Conservation (phyloP, 768 basidiomycete genomes). For the Trametes punicea region DNA sequence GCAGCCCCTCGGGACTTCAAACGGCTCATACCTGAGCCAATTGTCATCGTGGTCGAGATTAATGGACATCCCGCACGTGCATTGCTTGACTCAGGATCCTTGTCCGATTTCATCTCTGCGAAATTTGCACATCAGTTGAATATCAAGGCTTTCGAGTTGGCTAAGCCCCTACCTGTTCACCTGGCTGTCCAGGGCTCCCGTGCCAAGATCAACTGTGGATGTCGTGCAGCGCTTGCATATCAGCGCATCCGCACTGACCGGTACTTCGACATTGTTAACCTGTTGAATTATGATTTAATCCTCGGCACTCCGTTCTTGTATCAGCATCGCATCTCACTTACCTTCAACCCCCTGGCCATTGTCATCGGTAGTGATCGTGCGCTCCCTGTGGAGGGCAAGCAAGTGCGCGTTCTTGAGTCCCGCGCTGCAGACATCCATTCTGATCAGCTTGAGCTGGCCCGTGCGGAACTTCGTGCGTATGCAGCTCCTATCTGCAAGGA, state of each 20-base stretch:
- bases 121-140: constrained; percentile 29
- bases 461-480: not conserved
- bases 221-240: constrained; percentile 6
- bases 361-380: not conserved
- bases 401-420: not conserved
- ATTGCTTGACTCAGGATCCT: constrained; percentile 27
- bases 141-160: constrained; percentile 4
- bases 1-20: not conserved
- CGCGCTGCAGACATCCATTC: not conserved
- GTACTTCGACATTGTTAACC: constrained; percentile 7
- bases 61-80: constrained; percentile 20
- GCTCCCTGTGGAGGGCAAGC: not conserved
- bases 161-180: constrained; percentile 28
- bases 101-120: constrained; percentile 32
- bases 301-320: constrained; percentile 28
- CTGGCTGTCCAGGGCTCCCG: constrained; percentile 31
- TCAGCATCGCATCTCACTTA: constrained; percentile 3
- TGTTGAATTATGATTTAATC: constrained; percentile 19
- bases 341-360: constrained; percentile 9
- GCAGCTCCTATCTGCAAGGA: not conserved
- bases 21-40: constrained; percentile 1
- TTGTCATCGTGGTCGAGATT: constrained; percentile 9
- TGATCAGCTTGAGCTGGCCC: not conserved
- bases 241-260: not conserved
- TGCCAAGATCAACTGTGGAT: constrained; percentile 20